These are phyloP conservation scores for Ramaria rubella DNA, from an alignment of 768 basidiomycete genomes.

Conservation along the genomic window DNA sequence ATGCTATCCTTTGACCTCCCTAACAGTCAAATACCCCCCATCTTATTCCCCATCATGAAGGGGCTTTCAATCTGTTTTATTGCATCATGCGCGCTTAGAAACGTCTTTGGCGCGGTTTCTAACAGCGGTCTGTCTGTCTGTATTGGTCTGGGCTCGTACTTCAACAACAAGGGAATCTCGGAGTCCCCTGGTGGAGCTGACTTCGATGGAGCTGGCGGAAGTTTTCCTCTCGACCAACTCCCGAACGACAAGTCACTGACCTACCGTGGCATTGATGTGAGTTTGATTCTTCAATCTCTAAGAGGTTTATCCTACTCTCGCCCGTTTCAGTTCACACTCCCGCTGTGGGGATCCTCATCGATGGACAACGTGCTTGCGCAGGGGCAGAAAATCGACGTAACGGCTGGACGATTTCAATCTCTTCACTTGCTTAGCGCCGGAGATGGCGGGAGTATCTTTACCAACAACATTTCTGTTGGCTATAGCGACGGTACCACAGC, in stretches of 20 bases:
- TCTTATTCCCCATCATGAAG: background rate
- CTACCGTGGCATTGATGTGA: constrained; percentile 36
- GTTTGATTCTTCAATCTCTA: background rate
- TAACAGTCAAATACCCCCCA: background rate
- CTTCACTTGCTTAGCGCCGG: constrained; percentile 44
- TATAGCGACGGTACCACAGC: background rate
- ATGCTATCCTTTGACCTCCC: background rate
- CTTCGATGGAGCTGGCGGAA: constrained; percentile 35
- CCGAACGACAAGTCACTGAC: constrained; percentile 34
- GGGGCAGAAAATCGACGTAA: constrained; percentile 31
- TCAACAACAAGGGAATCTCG: constrained; percentile 2
- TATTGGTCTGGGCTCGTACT: constrained; percentile 1
- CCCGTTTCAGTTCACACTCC: constrained; percentile 36
- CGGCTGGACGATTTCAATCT: constrained; percentile 26
- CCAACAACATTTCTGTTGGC: constrained; percentile 23
- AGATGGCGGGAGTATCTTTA: constrained; percentile 37
- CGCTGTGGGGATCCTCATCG: constrained; percentile 33
- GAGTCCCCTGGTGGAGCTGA: constrained; percentile 21
- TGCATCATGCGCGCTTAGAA: background rate
- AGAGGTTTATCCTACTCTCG: background rate
- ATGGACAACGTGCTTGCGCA: constrained; percentile 41
- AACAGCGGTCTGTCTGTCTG: background rate
- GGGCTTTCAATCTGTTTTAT: background rate
- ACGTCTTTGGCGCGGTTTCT: background rate
- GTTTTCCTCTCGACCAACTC: constrained; percentile 36